Conservation (phyloP, 108 stramenopile species). For the Cylindrotheca fusiformis region DNA sequence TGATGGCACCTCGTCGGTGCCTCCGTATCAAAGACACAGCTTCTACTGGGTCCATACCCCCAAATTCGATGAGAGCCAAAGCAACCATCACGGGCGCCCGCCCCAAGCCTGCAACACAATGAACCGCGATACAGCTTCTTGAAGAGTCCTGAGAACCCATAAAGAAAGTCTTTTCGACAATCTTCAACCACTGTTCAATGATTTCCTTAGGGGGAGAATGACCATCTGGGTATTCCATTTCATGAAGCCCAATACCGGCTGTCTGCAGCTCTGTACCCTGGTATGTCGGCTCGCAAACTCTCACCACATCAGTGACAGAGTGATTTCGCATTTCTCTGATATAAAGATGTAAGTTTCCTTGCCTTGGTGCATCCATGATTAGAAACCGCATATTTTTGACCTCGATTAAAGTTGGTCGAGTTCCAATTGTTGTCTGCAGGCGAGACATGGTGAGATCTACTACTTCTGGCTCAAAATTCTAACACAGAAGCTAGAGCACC, state of each 20-base stretch:
- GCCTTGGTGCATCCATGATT: conserved; percentile 98
- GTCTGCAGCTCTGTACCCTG: conserved; percentile 56
- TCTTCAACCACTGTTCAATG: conserved; percentile 81
- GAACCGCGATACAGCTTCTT: conserved; percentile 84
- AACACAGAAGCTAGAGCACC: neutral
- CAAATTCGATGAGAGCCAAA: conserved; percentile 95
- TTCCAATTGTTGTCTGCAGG: conserved; percentile 16
- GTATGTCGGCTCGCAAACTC: conserved; percentile 95
- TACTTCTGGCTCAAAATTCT: too few relatives aligned
- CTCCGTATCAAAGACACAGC: conserved; percentile 90
- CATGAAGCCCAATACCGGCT: conserved; percentile 88
- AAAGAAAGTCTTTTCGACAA: conserved; percentile 86
- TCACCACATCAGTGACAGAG: conserved; percentile 90
- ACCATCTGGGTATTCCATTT: conserved; percentile 97
- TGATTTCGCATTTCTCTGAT: conserved; percentile 88
- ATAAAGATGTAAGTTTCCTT: conserved; percentile 90
- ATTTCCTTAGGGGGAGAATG: conserved; percentile 80
- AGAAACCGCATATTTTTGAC: conserved; percentile 78
- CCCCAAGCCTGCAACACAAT: conserved; percentile 98
- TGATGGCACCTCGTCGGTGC: conserved; percentile 93
- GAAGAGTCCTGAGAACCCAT: neutral
- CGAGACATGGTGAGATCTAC: neutral
- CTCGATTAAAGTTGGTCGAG: conserved; percentile 27
- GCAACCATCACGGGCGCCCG: conserved; percentile 97
- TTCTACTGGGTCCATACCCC: conserved; percentile 86